Evolutionary conservation across 106 monocot genomes (phyloP).

Genomic region (Apostasia shenzhenica): DNA sequence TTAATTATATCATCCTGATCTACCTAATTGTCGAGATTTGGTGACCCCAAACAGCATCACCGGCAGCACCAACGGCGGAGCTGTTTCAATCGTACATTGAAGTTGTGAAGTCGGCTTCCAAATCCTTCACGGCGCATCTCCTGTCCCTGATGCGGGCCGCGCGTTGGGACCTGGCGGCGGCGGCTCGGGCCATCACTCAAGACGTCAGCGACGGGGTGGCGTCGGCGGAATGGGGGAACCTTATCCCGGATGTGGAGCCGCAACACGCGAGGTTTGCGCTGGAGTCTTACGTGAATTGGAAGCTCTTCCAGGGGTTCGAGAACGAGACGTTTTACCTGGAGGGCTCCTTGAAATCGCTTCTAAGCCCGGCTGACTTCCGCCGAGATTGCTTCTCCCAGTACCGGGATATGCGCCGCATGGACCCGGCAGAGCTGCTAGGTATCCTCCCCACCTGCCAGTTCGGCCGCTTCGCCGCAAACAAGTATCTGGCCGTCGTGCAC

Average conservation of each 20-base stretch:
- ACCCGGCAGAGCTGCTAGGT: slow-evolving; percentile 78
- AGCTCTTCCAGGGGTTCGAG: slow-evolving; percentile 83
- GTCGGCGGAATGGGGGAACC: not conserved
- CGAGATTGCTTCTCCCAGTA: slow-evolving; percentile 67
- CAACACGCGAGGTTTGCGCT: slow-evolving; percentile 57
- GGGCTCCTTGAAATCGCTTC: slow-evolving; percentile 74
- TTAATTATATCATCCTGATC: not conserved
- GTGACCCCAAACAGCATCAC: slow-evolving; percentile 5
- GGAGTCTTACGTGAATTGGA: slow-evolving; percentile 67
- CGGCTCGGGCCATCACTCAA: slow-evolving; percentile 49
- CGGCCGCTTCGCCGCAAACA: slow-evolving; percentile 68
- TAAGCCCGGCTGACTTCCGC: slow-evolving; percentile 61
- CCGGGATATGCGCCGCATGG: slow-evolving; percentile 81
- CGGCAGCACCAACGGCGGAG: slow-evolving; percentile 51
- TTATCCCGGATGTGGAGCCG: slow-evolving; percentile 8
- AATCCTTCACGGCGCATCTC: slow-evolving; percentile 64
- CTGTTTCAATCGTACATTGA: slow-evolving; percentile 56
- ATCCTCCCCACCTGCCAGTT: slow-evolving; percentile 78
- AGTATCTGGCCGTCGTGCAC: slow-evolving; percentile 55
- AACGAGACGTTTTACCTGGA: slow-evolving; percentile 98
- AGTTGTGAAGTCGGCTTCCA: slow-evolving; percentile 49
- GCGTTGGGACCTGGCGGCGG: slow-evolving; percentile 62
- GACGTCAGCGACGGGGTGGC: not conserved
- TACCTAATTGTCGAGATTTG: not conserved
- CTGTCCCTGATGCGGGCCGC: slow-evolving; percentile 79